A percentile compares a stretch with the other conserved stretches of the same genome.
phyloP scores from a whole-genome alignment of 371 early-diverging fungal genomes.

The Smittium culicis region DNA sequence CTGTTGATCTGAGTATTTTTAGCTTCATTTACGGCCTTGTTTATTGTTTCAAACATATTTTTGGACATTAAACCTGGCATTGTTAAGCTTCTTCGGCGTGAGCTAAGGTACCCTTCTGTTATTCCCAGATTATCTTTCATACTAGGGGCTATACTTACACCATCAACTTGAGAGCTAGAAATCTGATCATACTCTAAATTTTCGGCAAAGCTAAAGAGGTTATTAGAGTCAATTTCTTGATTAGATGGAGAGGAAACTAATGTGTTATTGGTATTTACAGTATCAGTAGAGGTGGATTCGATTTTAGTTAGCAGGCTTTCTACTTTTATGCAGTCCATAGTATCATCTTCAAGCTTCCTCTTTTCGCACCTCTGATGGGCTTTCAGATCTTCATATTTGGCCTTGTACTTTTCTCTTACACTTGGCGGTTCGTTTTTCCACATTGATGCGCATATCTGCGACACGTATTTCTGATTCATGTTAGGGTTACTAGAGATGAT shows the following conservation, averaged over 20 bases:
- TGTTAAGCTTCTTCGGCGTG: not conserved
- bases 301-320: not conserved
- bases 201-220: not conserved
- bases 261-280: too few species aligned
- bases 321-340: not conserved
- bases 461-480: slow-evolving; percentile 51
- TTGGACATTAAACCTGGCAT: not conserved
- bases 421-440: slow-evolving; percentile 45
- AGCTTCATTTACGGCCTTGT: not conserved
- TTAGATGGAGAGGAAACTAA: too few species aligned
- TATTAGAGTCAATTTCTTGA: not conserved
- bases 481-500: slow-evolving; percentile 36
- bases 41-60: not conserved
- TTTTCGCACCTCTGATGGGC: not conserved
- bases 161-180: not conserved
- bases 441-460: slow-evolving; percentile 46
- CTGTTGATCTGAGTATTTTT: not conserved
- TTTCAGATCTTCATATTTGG: slow-evolving; percentile 49
- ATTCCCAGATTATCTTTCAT: not conserved
- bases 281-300: not conserved
- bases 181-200: not conserved
- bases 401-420: slow-evolving; percentile 43
- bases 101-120: not conserved
- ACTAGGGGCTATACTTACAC: not conserved
- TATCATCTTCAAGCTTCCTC: not conserved